A percentile compares a stretch with the other conserved stretches of the same genome.
Evolutionary conservation across 2,329 filamentous ascomycete genomes (phyloP).

Genomic region (Paecilomyces fulvus): DNA sequence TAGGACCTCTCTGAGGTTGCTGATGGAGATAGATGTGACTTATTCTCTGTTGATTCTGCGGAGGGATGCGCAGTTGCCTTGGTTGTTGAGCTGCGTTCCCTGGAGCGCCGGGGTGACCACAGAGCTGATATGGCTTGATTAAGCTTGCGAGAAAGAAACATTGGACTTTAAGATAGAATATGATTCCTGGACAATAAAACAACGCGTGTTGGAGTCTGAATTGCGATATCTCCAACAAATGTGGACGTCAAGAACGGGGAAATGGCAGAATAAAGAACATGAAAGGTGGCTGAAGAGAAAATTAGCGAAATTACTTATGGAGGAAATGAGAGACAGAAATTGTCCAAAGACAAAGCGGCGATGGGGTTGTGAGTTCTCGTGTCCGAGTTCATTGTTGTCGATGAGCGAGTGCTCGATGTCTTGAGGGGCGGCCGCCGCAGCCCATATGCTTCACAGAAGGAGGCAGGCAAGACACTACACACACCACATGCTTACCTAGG

Average conservation of each 20-base stretch:
- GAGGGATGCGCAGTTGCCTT: not conserved
- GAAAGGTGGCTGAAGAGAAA: not conserved
- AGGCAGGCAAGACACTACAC: too few relatives aligned
- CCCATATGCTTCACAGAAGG: not conserved
- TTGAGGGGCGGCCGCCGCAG: not conserved
- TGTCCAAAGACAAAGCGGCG: not conserved
- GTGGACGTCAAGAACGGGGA: not conserved
- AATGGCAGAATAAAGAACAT: not conserved
- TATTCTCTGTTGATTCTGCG: not conserved
- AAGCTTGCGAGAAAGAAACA: not conserved
- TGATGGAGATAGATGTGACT: not conserved
- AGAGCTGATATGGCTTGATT: not conserved
- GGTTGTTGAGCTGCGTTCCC: too few relatives aligned
- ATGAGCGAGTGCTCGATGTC: not conserved
- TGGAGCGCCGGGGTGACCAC: not conserved
- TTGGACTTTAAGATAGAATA: not conserved
- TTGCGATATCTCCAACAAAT: not conserved
- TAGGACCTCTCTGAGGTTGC: not conserved
- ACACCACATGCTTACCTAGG: too few relatives aligned
- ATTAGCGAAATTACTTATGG: not conserved
- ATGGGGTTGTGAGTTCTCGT: not conserved
- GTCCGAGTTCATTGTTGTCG: not conserved
- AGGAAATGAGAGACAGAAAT: not conserved
- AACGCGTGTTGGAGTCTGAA: not conserved
- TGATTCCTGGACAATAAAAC: not conserved